These are phyloP conservation scores for Tulasnella sp. DNA, from an alignment of 768 basidiomycete species.

Conservation along the genomic window DNA sequence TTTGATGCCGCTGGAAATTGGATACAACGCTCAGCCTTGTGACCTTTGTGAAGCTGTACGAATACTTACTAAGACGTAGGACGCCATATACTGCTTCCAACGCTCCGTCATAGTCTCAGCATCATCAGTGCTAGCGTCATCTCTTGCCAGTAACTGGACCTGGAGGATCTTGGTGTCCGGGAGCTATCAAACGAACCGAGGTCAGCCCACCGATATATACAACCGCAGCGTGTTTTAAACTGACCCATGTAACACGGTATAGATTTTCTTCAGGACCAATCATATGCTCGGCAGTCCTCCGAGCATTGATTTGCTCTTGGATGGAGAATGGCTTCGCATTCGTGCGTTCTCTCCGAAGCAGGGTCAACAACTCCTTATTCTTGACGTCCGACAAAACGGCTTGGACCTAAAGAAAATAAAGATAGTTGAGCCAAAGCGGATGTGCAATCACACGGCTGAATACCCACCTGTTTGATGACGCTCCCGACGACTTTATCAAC, in stretches of 20 bases:
- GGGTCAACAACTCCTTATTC: conserved; percentile 75
- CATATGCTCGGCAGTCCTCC: conserved; percentile 35
- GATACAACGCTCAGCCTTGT: neutral
- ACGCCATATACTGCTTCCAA: conserved; percentile 38
- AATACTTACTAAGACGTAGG: conserved; percentile 33
- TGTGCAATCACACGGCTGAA: neutral
- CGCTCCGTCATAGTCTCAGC: conserved; percentile 33
- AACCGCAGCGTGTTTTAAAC: conserved; percentile 20
- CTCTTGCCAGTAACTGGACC: conserved; percentile 36
- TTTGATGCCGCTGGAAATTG: conserved; percentile 26
- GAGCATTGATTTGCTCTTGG: conserved; percentile 36
- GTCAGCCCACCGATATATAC: neutral
- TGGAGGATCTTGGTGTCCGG: conserved; percentile 28
- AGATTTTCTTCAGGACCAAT: conserved; percentile 37
- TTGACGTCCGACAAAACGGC: conserved; percentile 75
- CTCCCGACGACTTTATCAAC: conserved; percentile 85
- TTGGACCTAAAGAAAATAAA: conserved; percentile 58
- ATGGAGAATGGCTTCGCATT: conserved; percentile 25
- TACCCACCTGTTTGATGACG: conserved; percentile 80
- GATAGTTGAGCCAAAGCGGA: conserved; percentile 40
- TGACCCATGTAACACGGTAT: conserved; percentile 38
- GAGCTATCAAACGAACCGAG: conserved; percentile 25
- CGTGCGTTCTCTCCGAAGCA: conserved; percentile 58
- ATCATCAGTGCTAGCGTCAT: conserved; percentile 40
- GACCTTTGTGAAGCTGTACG: neutral